Base-by-base conservation (phyloP, 106 monocot genomes). In the Amphibolis antarctica region DNA sequence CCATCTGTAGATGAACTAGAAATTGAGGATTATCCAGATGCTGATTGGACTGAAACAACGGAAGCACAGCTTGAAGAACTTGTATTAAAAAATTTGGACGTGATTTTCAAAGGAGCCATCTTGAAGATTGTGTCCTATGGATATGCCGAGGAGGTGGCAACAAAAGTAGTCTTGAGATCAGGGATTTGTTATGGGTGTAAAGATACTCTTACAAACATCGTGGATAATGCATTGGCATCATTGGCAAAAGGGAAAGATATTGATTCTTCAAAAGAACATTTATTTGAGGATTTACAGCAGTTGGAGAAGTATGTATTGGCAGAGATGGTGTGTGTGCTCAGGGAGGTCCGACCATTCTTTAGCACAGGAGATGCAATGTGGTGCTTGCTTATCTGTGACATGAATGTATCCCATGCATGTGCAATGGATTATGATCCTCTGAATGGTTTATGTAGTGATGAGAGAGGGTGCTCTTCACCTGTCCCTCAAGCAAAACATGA, bases 301-400 rank as follows among this genome's bases (percentile, higher is more conserved):
- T 57, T 82, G 64, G 80, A 82, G 66, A 78, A 66, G 55, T 77
- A 73, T 67, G 70, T 81, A 9, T 66, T 96, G 69, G 67, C 65
- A n/a, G 80, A 85, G 49, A 89, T 96, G 94, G 70, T 89, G 62
- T 70, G 64, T 63, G 71, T 96, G 12, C 67, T 96, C 54, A 77
- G 64, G 65, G 81, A 80, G 20, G 72, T 77, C 18, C 66, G 80
- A 14, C 94, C 94, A 27, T 86, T 74, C 66, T 82, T 84, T 28
- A 86, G 79, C 54, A 69, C 52, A 13, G 94, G 94, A 42, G 84
- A 86, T 67, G 89, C 89, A 53, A 84, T 96, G 86, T 96, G 89
- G 86, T 73, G 76, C 58, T 80, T 96, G 76, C 68, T 96, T 17
- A 78, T 89, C 9, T 89, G 75, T 55, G 94, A 96, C 42, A 78